These are phyloP conservation scores for Baeospora myosura DNA, from an alignment of 1,284 basidiomycete species.

Conservation along the genomic window DNA sequence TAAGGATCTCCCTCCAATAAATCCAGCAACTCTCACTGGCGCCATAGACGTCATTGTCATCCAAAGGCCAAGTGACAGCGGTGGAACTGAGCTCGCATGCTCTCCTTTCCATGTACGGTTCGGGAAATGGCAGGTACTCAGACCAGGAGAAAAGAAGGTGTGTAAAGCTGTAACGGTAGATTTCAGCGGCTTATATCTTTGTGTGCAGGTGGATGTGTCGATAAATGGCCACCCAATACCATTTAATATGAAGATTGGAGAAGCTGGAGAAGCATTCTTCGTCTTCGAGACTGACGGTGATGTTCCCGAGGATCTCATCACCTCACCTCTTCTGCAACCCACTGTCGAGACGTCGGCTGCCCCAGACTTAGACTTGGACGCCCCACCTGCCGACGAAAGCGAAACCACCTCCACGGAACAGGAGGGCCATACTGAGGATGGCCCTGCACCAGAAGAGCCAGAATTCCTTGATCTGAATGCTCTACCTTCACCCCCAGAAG, in stretches of 20 bases:
- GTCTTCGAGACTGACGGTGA: constrained; percentile 96
- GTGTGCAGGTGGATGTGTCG: constrained; percentile 65
- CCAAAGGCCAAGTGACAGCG: constrained; percentile 58
- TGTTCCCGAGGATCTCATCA: constrained; percentile 89
- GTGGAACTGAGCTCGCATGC: constrained; percentile 72
- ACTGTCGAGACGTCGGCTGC: constrained; percentile 36
- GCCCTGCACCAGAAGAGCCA: constrained; percentile 35
- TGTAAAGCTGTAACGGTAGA: constrained; percentile 10
- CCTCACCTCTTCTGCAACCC: constrained; percentile 79
- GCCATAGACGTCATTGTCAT: constrained; percentile 97
- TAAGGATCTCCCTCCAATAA: constrained; percentile 72
- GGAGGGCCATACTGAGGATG: constrained; percentile 24
- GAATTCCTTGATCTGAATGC: constrained; percentile 63
- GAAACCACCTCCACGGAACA: no score
- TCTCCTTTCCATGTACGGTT: constrained; percentile 98
- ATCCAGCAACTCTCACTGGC: constrained; percentile 90
- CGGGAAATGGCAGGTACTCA: constrained; percentile 94
- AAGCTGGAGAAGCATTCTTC: constrained; percentile 98
- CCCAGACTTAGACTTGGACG: constrained; percentile 7
- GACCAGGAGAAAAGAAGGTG: constrained; percentile 92
- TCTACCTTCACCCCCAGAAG: constrained; percentile 16
- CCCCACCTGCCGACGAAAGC: no score
- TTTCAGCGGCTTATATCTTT: constrained; percentile 2
- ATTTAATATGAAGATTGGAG: constrained; percentile 98
- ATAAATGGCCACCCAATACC: constrained; percentile 81